These are phyloP conservation scores for Royoungia palumana DNA, from an alignment of 768 basidiomycete genomes.

Conservation along the genomic window DNA sequence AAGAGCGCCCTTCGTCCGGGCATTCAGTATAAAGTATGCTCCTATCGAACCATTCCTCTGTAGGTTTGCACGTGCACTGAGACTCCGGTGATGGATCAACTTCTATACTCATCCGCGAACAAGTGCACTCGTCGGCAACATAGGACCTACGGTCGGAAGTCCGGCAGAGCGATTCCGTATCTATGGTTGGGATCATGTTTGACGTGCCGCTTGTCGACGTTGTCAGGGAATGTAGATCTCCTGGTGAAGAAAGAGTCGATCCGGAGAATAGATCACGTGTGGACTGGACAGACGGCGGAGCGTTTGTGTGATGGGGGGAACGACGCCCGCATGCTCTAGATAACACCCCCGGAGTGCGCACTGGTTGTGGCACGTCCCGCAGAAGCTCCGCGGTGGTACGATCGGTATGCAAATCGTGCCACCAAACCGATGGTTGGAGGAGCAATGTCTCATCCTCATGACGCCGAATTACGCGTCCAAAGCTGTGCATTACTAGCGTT, in stretches of 20 bases:
- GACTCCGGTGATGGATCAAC: not conserved
- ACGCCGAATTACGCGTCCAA: conserved; percentile 54
- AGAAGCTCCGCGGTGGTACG: conserved; percentile 5
- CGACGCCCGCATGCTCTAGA: conserved; percentile 1
- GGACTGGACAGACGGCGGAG: conserved; percentile 2
- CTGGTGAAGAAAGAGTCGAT: conserved; percentile 6
- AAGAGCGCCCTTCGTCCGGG: conserved; percentile 2
- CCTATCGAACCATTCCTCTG: conserved; percentile 8
- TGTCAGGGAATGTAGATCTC: conserved; percentile 9
- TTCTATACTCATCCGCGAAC: conserved; percentile 7
- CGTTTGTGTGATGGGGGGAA: not conserved
- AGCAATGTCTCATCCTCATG: conserved; percentile 57
- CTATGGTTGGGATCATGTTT: conserved; percentile 8
- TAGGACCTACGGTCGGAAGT: not conserved
- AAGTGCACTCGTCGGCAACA: not conserved
- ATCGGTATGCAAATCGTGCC: conserved; percentile 33
- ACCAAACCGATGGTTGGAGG: conserved; percentile 45
- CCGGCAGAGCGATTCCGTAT: conserved; percentile 8
- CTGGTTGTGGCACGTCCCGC: conserved; percentile 1
- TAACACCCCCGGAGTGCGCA: not conserved
- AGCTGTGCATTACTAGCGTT: conserved; percentile 55
- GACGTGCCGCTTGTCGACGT: conserved; percentile 16
- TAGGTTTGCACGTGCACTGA: not conserved
- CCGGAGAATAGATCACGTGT: conserved; percentile 7
- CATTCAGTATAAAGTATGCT: conserved; percentile 2